These are phyloP conservation scores for Ceratocystis eucalypticola DNA, from an alignment of 2,329 filamentous ascomycete genomes.

Conservation along the genomic window DNA sequence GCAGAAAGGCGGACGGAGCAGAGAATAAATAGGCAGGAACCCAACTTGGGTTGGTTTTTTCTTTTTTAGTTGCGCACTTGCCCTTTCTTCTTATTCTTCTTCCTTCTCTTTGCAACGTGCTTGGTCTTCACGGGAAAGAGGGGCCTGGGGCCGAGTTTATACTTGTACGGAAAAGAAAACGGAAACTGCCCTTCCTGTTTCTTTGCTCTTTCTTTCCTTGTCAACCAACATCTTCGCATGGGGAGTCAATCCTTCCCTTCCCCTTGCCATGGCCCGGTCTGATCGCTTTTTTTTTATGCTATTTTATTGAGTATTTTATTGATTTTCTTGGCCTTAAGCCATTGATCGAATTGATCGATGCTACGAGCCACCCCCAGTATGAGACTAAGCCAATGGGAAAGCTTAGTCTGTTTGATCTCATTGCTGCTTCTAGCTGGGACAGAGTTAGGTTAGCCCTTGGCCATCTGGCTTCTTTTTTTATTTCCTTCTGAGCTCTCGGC, in stretches of 20 bases:
- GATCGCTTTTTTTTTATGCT: background rate
- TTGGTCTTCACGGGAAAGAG: background rate
- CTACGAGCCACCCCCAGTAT: background rate
- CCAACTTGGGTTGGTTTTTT: no score
- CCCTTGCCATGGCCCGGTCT: conserved; percentile 1
- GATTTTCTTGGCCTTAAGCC: background rate
- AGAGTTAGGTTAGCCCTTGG: background rate
- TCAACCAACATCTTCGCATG: conserved; percentile 8
- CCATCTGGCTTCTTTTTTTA: background rate
- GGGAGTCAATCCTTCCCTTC: background rate
- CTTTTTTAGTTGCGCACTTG: background rate
- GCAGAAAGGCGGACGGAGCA: background rate
- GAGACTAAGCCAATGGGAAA: background rate
- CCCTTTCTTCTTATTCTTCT: background rate
- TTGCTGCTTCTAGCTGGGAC: background rate
- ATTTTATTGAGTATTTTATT: background rate
- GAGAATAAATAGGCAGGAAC: conserved; percentile 3
- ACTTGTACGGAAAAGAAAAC: conserved; percentile 2
- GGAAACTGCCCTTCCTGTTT: background rate
- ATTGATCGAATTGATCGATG: background rate
- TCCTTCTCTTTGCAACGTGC: background rate
- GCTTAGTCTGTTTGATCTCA: background rate
- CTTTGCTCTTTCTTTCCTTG: conserved; percentile 2
- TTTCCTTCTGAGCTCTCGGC: background rate
- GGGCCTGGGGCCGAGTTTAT: conserved; percentile 7